Base-by-base conservation (phyloP, 495 filamentous ascomycete species). In the Podospora sp. region DNA sequence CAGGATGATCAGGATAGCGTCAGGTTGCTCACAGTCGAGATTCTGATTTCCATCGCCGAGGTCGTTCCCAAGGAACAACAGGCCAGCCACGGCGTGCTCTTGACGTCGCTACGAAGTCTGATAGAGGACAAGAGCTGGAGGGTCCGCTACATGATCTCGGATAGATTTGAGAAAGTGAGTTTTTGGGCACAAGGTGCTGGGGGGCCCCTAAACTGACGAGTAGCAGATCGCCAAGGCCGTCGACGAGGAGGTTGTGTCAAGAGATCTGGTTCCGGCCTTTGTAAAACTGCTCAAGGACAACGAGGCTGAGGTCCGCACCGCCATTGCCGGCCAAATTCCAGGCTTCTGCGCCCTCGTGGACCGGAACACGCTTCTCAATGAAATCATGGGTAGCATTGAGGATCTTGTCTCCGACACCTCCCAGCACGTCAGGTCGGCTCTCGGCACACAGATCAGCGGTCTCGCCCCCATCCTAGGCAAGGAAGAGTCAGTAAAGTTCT, bases 101-200 rank as follows among this genome's bases (percentile, higher is more conserved):
- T 99, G 72, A 93, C 91, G 22, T 93, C 95, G 61, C 79, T 99
- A 74, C 89, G 95, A 70, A 95, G 84, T 79, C 80, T 99, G 69
- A 97, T 98, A 79, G 94, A 97, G 74, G 95, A 99, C 77, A 97
- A 97, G 85, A 97, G 96, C 81, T 99, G 95, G 95, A 88, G 95
- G 71, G 95, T 99, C 59, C 86, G 95, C 76, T 99, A 98, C 78
- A 99, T 98, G 96, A 96, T 99, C 66, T 95, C 96, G 29, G 95
- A 99, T 78, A 86, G 93, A 79, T 99, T 96, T 73, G 95, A 98
- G 79, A 98, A 98, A 92, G 94, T 94, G 75, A 50, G 74, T 65
- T 24, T 24, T 29, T 26, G 29, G 11, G 2, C 46, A 36, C 52
- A 33, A 8, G 21, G 49, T 46, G 20, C 1, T 20, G 11, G 4